These are phyloP conservation scores for Nothopassalora personata DNA, from an alignment of 2,329 filamentous ascomycete genomes.

Conservation along the genomic window DNA sequence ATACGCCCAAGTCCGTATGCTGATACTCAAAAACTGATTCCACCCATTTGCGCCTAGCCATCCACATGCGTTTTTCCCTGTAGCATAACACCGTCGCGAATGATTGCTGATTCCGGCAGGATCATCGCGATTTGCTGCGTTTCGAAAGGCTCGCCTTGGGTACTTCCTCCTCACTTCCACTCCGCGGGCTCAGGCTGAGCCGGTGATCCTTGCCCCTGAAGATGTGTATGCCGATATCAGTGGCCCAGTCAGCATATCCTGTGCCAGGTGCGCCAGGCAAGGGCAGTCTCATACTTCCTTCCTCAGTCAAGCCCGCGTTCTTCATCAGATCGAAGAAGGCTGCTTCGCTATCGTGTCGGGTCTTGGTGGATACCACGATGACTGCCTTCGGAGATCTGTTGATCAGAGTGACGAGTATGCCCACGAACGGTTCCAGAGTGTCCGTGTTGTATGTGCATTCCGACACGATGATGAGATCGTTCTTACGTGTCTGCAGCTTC, in stretches of 20 bases:
- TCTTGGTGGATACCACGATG: constrained; percentile 60
- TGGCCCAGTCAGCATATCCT: constrained; percentile 34
- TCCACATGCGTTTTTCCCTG: too few relatives aligned
- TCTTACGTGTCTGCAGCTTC: constrained; percentile 34
- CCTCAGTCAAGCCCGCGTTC: constrained; percentile 29
- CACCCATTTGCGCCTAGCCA: too few relatives aligned
- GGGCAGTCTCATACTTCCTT: constrained; percentile 26
- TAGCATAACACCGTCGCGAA: too few relatives aligned
- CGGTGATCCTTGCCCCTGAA: constrained; percentile 31
- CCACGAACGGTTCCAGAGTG: constrained; percentile 58
- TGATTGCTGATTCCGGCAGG: neutral
- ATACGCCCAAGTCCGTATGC: too few relatives aligned
- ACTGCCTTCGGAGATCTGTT: constrained; percentile 45
- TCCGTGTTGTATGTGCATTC: constrained; percentile 72
- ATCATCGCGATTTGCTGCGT: constrained; percentile 16
- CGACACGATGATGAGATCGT: constrained; percentile 60
- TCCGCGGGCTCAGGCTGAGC: constrained; percentile 28
- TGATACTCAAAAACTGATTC: too few relatives aligned
- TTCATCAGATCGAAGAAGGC: constrained; percentile 60
- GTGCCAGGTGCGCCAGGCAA: constrained; percentile 31
- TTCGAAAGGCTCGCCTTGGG: constrained; percentile 13
- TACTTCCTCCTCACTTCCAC: constrained; percentile 27
- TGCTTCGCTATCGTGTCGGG: constrained; percentile 60
- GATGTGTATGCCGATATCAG: constrained; percentile 32
- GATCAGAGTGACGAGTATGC: constrained; percentile 49